These are phyloP conservation scores for Melampsora larici-populina DNA, from an alignment of 1,284 basidiomycete species.

Conservation along the genomic window DNA sequence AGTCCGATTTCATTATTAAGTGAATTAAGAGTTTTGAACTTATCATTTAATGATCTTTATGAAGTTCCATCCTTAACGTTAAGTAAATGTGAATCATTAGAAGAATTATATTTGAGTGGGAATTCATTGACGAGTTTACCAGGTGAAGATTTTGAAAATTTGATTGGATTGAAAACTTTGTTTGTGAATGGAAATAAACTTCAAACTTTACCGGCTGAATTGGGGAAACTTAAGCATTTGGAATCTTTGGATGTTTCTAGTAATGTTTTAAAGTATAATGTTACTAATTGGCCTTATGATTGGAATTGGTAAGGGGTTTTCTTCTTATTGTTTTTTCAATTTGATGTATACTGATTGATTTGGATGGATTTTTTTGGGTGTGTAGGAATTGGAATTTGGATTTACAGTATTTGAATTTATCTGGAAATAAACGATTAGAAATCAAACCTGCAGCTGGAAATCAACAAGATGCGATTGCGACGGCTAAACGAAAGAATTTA, in stretches of 20 bases:
- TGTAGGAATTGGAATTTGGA: conserved; percentile 94
- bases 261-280: conserved; percentile 94
- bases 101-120: conserved; percentile 87
- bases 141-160: conserved; percentile 73
- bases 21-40: conserved; percentile 76
- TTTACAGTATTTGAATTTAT: conserved; percentile 82
- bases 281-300: conserved; percentile 97
- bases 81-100: conserved; percentile 65
- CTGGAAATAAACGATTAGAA: conserved; percentile 81
- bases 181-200: conserved; percentile 93
- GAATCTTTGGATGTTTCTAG: conserved; percentile 87
- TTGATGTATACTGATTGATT: background rate
- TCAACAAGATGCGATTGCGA: conserved; percentile 55
- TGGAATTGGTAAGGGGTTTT: conserved; percentile 81
- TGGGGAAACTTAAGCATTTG: conserved; percentile 76
- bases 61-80: conserved; percentile 77
- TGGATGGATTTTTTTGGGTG: background rate
- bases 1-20: conserved; percentile 70
- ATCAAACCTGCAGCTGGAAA: conserved; percentile 64
- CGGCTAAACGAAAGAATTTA: conserved; percentile 58
- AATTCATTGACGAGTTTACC: conserved; percentile 88
- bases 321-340: background rate
- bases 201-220: conserved; percentile 84
- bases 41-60: conserved; percentile 93
- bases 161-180: conserved; percentile 68